Percentiles rank a stretch among this genome's conserved stretches.
phyloP scores from a whole-genome alignment of 495 filamentous ascomycete genomes.

The Antarctomyces pellizariae region DNA sequence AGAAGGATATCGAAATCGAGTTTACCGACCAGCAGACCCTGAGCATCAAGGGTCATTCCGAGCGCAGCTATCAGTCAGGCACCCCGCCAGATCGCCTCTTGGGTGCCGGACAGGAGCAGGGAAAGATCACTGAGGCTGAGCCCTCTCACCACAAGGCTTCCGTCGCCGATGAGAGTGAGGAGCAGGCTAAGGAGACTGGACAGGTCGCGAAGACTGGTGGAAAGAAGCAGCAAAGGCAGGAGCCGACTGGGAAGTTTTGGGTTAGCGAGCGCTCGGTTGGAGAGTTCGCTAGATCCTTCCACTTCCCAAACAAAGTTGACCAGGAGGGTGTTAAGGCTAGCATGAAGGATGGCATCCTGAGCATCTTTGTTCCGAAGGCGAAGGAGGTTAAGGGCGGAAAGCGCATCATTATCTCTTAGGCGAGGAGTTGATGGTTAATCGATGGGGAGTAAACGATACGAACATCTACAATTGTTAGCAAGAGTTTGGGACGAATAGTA shows the following conservation, averaged over 20 bases:
- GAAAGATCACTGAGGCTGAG: slow-evolving; percentile 5
- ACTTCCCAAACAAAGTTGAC: slow-evolving; percentile 50
- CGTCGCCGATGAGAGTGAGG: not conserved
- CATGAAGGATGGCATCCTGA: slow-evolving; percentile 53
- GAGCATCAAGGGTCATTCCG: slow-evolving; percentile 42
- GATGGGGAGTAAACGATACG: too few relatives aligned
- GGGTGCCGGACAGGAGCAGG: slow-evolving; percentile 4
- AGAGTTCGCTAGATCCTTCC: slow-evolving; percentile 58
- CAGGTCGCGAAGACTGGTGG: slow-evolving; percentile 7
- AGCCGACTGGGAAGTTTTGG: slow-evolving; percentile 42
- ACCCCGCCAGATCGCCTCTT: slow-evolving; percentile 14
- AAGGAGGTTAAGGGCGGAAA: slow-evolving; percentile 25
- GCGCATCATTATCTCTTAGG: slow-evolving; percentile 33
- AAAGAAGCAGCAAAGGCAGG: slow-evolving; percentile 14
- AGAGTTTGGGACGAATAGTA: too few relatives aligned
- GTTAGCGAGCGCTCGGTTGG: slow-evolving; percentile 58
- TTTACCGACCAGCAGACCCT: slow-evolving; percentile 65
- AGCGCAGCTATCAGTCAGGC: slow-evolving; percentile 27
- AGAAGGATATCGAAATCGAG: slow-evolving; percentile 57
- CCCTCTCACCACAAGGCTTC: slow-evolving; percentile 5
- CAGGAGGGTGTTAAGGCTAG: slow-evolving; percentile 53
- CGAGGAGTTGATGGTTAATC: too few relatives aligned
- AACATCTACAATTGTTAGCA: too few relatives aligned
- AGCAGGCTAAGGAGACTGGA: slow-evolving; percentile 6
- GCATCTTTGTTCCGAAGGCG: slow-evolving; percentile 54